Evolutionary conservation across 1,284 basidiomycete genomes (phyloP).

Genomic region (Exobasidium rhododendri): DNA sequence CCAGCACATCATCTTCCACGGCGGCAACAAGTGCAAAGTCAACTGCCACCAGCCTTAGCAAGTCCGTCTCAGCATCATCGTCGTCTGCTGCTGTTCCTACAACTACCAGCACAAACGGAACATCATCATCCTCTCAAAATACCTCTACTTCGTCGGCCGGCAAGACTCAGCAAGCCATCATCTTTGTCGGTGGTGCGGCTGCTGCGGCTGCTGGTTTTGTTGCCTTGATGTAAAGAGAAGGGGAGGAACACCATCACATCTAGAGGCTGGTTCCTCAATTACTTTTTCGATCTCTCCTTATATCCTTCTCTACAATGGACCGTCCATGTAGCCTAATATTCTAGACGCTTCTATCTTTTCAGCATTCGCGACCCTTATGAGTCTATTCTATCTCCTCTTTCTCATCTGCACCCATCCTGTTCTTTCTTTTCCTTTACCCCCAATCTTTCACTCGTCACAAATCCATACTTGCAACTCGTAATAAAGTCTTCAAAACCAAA

Average conservation of each 20-base stretch:
- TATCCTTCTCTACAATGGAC: background rate
- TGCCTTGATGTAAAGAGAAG: conserved; percentile 8
- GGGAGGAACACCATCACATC: background rate
- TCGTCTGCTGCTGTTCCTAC: background rate
- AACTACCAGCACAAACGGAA: no score
- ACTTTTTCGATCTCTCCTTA: background rate
- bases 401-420: background rate
- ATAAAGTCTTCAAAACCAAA: no score
- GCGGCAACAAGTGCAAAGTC: background rate
- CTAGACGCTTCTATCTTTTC: background rate
- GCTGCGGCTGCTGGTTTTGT: conserved; percentile 12
- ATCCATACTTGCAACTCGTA: no score
- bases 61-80: background rate
- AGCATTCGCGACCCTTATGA: background rate
- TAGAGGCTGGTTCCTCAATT: background rate
- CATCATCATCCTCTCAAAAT: no score
- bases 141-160: background rate
- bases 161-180: background rate
- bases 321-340: no score
- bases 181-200: conserved; percentile 8
- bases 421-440: background rate
- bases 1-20: conserved; percentile 15
- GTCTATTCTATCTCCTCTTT: background rate
- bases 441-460: background rate
- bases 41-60: background rate